Percentiles rank a stretch among this genome's conserved stretches.
Evolutionary conservation across 2,329 filamentous ascomycete genomes (phyloP).

Genomic region (Penicillium concentricum): DNA sequence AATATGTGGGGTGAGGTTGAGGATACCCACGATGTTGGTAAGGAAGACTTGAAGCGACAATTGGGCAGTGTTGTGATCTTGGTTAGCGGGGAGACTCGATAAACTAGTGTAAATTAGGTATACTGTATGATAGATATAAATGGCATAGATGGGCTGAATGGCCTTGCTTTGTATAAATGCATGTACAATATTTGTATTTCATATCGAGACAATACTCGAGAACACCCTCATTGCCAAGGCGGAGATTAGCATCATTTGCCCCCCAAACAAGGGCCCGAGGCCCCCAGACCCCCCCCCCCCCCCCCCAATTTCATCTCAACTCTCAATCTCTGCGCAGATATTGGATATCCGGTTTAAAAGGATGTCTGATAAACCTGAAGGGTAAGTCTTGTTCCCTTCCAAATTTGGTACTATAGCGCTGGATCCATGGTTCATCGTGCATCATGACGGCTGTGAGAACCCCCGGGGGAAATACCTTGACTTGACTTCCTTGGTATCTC

Average conservation of each 20-base stretch:
- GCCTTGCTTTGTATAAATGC: conserved; percentile 2
- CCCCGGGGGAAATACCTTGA: background rate
- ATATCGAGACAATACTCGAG: background rate
- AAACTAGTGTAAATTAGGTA: conserved; percentile 5
- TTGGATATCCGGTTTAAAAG: background rate
- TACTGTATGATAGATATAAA: conserved; percentile 11
- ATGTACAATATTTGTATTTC: background rate
- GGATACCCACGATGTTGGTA: conserved; percentile 95
- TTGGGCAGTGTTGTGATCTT: conserved; percentile 82
- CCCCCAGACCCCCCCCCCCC: no score
- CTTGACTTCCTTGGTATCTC: background rate
- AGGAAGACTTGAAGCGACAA: conserved; percentile 83
- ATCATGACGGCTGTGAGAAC: background rate
- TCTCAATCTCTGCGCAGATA: background rate
- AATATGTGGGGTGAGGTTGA: conserved; percentile 94
- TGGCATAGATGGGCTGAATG: background rate
- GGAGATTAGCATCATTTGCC: conserved; percentile 11
- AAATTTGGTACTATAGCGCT: no score
- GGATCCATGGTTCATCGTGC: conserved; percentile 17
- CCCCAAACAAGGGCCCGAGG: conserved; percentile 6
- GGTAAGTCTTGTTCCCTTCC: conserved; percentile 17
- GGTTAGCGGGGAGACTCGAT: conserved; percentile 59
- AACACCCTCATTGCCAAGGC: conserved; percentile 8
- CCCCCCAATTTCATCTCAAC: background rate
- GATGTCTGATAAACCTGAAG: conserved; percentile 27